Evolutionary conservation across 345 rosid species (phyloP).

Genomic region (Moricandia moricandioides): DNA sequence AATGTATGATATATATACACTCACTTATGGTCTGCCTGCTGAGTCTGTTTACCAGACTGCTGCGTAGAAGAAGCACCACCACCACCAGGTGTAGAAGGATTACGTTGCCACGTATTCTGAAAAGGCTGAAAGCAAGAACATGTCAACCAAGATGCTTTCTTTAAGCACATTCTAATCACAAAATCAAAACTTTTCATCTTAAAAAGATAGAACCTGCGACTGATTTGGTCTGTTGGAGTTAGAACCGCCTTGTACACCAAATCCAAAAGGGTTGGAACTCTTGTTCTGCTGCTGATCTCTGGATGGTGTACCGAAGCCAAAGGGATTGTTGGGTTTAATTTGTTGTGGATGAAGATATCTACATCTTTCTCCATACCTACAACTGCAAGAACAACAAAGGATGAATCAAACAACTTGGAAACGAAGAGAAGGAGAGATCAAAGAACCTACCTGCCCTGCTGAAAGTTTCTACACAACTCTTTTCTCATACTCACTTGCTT

Average conservation of each 20-base stretch:
- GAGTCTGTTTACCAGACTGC: slow-evolving; percentile 53
- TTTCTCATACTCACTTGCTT: slow-evolving; percentile 38
- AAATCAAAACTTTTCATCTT: background rate
- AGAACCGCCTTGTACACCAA: slow-evolving; percentile 56
- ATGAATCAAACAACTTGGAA: background rate
- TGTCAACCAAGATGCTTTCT: background rate
- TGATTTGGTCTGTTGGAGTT: slow-evolving; percentile 51
- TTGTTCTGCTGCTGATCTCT: slow-evolving; percentile 41
- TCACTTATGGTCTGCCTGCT: slow-evolving; percentile 61
- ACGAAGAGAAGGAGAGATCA: background rate
- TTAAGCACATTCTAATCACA: background rate
- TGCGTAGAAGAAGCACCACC: slow-evolving; percentile 40
- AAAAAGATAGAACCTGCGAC: slow-evolving; percentile 52
- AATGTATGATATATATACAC: slow-evolving; percentile 13
- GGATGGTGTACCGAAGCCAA: slow-evolving; percentile 53
- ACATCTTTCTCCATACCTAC: slow-evolving; percentile 73
- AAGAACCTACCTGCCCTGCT: slow-evolving; percentile 60
- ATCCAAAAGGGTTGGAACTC: slow-evolving; percentile 63
- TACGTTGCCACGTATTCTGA: slow-evolving; percentile 74
- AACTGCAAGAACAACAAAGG: slow-evolving; percentile 50
- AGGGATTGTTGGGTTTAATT: slow-evolving; percentile 47
- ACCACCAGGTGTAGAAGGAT: slow-evolving; percentile 41
- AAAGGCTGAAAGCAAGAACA: slow-evolving; percentile 49
- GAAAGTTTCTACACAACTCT: slow-evolving; percentile 74
- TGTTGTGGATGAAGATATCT: slow-evolving; percentile 60